A percentile compares a stretch with the other conserved stretches of the same genome.
Conservation (phyloP, 768 basidiomycete genomes). For the Pleurotus pulmonarius region DNA sequence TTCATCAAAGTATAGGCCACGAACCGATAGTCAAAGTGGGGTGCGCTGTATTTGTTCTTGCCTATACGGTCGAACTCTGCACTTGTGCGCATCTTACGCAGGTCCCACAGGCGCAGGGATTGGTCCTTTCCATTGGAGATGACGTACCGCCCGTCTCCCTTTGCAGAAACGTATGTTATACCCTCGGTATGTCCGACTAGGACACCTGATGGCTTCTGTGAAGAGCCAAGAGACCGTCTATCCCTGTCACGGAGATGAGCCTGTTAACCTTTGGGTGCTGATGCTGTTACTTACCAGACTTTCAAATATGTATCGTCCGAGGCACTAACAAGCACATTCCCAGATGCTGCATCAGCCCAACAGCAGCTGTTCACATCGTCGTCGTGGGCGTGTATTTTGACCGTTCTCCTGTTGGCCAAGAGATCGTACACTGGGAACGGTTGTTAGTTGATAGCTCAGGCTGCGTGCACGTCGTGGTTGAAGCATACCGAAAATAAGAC, state of each 20-base stretch:
- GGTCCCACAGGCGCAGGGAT: conserved; percentile 86
- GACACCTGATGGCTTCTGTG: conserved; percentile 83
- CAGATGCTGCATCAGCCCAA: conserved; percentile 91
- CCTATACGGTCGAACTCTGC: conserved; percentile 59
- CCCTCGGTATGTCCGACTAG: conserved; percentile 96
- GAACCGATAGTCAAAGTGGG: conserved; percentile 81
- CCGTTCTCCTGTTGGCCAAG: conserved; percentile 68
- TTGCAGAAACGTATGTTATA: conserved; percentile 91
- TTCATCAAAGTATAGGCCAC: conserved; percentile 13
- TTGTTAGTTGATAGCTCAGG: conserved; percentile 2
- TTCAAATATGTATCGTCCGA: conserved; percentile 95
- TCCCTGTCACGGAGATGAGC: conserved; percentile 35
- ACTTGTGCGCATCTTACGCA: conserved; percentile 85
- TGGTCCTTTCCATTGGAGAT: conserved; percentile 98
- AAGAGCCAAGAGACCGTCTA: conserved; percentile 49
- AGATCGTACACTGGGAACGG: conserved; percentile 80
- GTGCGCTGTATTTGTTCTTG: conserved; percentile 49
- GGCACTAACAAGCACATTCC: conserved; percentile 92
- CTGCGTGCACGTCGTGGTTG: background rate
- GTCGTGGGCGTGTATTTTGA: conserved; percentile 82
- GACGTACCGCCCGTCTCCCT: conserved; percentile 93
- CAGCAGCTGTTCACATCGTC: conserved; percentile 95
- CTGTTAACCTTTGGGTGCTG: conserved; percentile 41
- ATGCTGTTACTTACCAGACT: conserved; percentile 72
- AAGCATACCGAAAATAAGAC: conserved; percentile 66